Evolutionary conservation across 2,329 filamentous ascomycete species (phyloP), one percentile per base, ranked within the genome.

Genomic region (Chaetomiaceae sp.): DNA sequence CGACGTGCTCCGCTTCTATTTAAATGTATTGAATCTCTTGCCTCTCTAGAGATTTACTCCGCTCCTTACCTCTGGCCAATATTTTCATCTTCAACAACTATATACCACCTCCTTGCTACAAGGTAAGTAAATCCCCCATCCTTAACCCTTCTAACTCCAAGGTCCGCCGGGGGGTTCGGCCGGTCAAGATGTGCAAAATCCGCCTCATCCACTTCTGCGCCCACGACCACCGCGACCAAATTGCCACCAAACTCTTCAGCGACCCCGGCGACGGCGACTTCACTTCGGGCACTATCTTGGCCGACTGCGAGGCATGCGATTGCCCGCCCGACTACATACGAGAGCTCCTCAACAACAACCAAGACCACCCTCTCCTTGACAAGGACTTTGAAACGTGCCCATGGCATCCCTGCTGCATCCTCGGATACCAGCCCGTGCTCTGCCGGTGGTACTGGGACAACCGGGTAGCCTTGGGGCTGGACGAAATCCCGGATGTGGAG

Each of bases 151-250:
- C n/a, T n/a, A n/a, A n/a, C n/a, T n/a, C n/a, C n/a, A n/a, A n/a
- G n/a, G n/a, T n/a, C n/a, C n/a, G n/a, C n/a, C n/a, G n/a, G n/a
- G n/a, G n/a, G n/a, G n/a, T n/a, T n/a, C 14, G 5, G 16, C 5
- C 11, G 16, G 3, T 5, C n/a, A 54, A 51, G 8, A 51, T 51
- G 52, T 57, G 55, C 52, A 44, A 34, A 33, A 23, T 55, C 34
- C 52, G 48, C 21, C 8, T 45, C 16, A 3, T 52, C 9, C 52
- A 57, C 41, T 57, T 55, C 48, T 34, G 32, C 1, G 4, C 7
- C 7, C 52, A 52, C 34, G 44, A 48, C 51, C 20, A 30, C n/a
- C 41, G 34, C 23, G 3, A 16, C 7, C 11, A 4, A 16, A 33
- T 51, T 1, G 11, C 51, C 7, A 48, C 46, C 8, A 5, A 38